phyloP scores from a whole-genome alignment of 23 red algal genomes.

The Gracilaria caudata region DNA sequence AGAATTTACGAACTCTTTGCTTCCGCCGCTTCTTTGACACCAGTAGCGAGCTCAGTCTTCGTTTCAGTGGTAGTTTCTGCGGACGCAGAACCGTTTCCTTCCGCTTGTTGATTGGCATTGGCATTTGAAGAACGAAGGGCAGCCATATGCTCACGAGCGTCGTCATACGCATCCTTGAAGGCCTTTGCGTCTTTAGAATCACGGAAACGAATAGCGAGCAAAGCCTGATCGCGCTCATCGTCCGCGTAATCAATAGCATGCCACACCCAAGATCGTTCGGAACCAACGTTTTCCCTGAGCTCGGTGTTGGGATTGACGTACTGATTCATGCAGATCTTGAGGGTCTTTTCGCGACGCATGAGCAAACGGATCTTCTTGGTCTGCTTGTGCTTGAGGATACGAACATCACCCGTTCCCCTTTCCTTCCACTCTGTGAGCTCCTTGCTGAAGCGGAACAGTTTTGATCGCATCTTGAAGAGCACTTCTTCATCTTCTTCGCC shows the following conservation, averaged over 20 bases:
- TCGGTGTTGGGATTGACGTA: conserved; percentile 81
- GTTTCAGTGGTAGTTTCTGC: not conserved
- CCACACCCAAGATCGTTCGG: conserved; percentile 98
- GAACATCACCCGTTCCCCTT: conserved; percentile 91
- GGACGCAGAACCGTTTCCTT: not conserved
- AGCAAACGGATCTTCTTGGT: conserved; percentile 89
- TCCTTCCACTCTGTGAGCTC: conserved; percentile 93
- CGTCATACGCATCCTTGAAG: conserved; percentile 84
- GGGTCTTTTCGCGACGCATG: conserved; percentile 97
- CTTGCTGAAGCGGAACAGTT: conserved; percentile 94
- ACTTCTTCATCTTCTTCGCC: conserved; percentile 69
- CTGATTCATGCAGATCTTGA: conserved; percentile 98
- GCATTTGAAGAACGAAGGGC: not conserved
- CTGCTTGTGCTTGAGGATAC: conserved; percentile 83
- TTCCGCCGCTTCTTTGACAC: not conserved
- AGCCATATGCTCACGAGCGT: conserved; percentile 52
- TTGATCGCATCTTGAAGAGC: conserved; percentile 84
- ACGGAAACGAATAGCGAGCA: conserved; percentile 92
- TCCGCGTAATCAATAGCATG: conserved; percentile 97
- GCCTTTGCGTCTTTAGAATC: conserved; percentile 81
- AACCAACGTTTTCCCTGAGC: conserved; percentile 95
- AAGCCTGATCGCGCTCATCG: conserved; percentile 83
- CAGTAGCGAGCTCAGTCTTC: not conserved
- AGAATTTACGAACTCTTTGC: not conserved
- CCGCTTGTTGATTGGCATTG: not conserved